These are phyloP conservation scores for Abelmoschus esculentus DNA, from an alignment of 345 rosid genomes.

Conservation along the genomic window DNA sequence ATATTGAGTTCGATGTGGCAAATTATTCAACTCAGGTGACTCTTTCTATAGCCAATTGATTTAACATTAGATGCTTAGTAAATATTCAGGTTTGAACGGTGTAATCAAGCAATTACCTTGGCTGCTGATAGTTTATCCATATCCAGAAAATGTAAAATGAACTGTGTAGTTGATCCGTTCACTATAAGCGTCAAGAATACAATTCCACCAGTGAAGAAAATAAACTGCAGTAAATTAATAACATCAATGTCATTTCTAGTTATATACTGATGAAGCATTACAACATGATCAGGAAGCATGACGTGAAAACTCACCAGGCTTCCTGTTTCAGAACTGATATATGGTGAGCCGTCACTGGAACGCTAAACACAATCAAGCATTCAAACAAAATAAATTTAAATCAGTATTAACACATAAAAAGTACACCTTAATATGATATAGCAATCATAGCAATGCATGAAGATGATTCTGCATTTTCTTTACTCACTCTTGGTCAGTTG, in stretches of 20 bases:
- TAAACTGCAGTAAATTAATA: slow-evolving; percentile 44
- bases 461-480: background rate
- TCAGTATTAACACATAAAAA: background rate
- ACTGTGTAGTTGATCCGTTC: slow-evolving; percentile 92
- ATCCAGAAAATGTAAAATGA: slow-evolving; percentile 57
- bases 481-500: background rate
- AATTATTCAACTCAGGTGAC: background rate
- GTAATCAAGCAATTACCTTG: slow-evolving; percentile 46
- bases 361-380: slow-evolving; percentile 35
- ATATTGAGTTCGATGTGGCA: background rate
- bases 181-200: slow-evolving; percentile 81
- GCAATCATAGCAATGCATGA: background rate
- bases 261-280: background rate
- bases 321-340: no score
- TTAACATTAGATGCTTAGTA: background rate
- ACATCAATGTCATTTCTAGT: background rate
- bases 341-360: slow-evolving; percentile 41
- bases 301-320: slow-evolving; percentile 35
- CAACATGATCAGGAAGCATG: slow-evolving; percentile 4
- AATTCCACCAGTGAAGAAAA: slow-evolving; percentile 94
- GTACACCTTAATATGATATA: background rate
- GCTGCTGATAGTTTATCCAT: slow-evolving; percentile 70
- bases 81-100: background rate
- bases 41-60: background rate
- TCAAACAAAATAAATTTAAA: slow-evolving; percentile 8